Base-by-base conservation (phyloP, 352 stramenopile species). In the Globisporangium sylvaticum region DNA sequence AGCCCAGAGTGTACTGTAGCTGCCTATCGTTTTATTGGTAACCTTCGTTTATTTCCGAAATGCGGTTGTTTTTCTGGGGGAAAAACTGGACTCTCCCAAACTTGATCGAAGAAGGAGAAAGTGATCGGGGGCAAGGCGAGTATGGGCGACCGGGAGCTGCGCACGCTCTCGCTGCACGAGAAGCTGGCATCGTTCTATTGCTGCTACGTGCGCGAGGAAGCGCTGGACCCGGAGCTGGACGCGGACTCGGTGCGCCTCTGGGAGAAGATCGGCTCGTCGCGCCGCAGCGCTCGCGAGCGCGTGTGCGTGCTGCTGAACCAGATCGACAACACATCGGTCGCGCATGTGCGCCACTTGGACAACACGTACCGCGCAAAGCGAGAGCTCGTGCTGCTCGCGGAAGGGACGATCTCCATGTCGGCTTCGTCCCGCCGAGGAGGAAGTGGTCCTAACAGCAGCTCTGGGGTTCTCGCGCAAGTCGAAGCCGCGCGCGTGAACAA, bases 151-250 rank as follows among this genome's bases (percentile, higher is more conserved):
- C 31, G 32, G 18, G 54, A 27, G 66, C 76, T 83, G 39, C 67
- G 70, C 65, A 50, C 52, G 71, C 72, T 88, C 56, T 88, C 82
- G 57, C 76, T 88, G 57, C 74, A 90, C n/a, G 84, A 90, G 74
- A 89, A 89, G 57, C 78, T 92, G 9, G 75, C 84, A 48, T 87
- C 77, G 56, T 92, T 92, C 62, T 92, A 90, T 65, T 88, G 84
- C 69, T 74, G 70, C 18, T 92, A 90, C 67, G 77, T 90, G 61
- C 80, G 75, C 37, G 84, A 92, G 62, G 82, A 90, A 65, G 31
- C 59, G 3, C 37, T 87, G 0, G 80, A 91, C 27, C 67, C 54
- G 0, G 79, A 88, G 14, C 61, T 80, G 1, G 84, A 92, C 39
- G 56, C 64, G 12, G 82, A 92, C 55, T 74, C 74, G 34, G 70